These are phyloP conservation scores for Diaporthe caulivora DNA, from an alignment of 2,329 filamentous ascomycete genomes.

Conservation along the genomic window DNA sequence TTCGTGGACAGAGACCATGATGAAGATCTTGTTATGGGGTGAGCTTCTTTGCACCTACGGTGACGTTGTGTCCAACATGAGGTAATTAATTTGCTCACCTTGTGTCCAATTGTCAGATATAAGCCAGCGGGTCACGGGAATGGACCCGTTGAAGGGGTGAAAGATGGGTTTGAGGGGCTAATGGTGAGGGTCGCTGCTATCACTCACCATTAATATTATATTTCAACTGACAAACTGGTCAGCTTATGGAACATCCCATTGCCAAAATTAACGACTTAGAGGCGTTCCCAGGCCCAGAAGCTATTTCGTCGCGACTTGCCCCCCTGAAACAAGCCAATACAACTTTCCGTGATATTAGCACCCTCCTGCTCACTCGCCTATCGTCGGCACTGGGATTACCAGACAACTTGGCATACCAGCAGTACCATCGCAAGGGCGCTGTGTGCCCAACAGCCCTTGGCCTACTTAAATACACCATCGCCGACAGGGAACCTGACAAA, in stretches of 20 bases:
- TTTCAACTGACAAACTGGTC: neutral
- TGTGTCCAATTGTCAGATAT: neutral
- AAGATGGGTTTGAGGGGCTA: conserved; percentile 3
- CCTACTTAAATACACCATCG: conserved; percentile 11
- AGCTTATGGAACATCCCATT: conserved; percentile 20
- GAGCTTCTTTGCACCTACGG: neutral
- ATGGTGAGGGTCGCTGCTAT: neutral
- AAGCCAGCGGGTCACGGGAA: conserved; percentile 14
- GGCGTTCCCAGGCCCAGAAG: neutral
- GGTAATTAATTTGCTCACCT: neutral
- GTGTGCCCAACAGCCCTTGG: conserved; percentile 4
- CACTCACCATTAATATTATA: no score
- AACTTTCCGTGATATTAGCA: conserved; percentile 19
- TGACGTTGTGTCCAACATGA: fast-evolving
- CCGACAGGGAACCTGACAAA: conserved; percentile 14
- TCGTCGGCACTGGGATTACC: neutral
- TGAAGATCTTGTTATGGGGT: conserved; percentile 19
- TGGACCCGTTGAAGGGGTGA: conserved; percentile 3
- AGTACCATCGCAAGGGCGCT: conserved; percentile 1
- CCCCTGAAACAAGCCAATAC: neutral
- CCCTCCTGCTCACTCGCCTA: conserved; percentile 6
- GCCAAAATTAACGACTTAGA: neutral
- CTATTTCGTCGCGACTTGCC: neutral
- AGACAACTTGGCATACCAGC: conserved; percentile 3
- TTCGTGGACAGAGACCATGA: conserved; percentile 20